A percentile compares a stretch with the other conserved stretches of the same genome.
Conservation (phyloP, 129 eudicot species). For the Rutidosis leptorrhynchoides region DNA sequence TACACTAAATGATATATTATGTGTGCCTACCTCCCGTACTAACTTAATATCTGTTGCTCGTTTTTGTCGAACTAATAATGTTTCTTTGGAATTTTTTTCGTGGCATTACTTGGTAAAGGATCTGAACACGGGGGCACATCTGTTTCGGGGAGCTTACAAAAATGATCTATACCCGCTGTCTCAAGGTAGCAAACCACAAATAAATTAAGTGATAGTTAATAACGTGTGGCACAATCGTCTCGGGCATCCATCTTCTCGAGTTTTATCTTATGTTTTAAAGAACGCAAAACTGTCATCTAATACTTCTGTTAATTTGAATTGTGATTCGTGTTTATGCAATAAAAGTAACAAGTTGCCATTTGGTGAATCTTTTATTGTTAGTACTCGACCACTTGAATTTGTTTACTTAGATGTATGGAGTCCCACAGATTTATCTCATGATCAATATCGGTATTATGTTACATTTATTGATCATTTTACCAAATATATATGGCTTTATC, state of each 20-base stretch:
- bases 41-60: too few relatives aligned
- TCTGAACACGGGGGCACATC: too few relatives aligned
- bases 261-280: neutral
- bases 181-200: neutral
- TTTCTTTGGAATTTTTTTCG: constrained; percentile 6
- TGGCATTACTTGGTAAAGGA: too few relatives aligned
- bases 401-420: too few relatives aligned
- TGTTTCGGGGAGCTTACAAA: neutral
- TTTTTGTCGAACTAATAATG: too few relatives aligned
- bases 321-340: neutral
- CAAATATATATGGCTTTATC: too few relatives aligned
- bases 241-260: neutral
- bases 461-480: neutral
- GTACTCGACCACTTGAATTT: too few relatives aligned
- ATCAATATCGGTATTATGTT: too few relatives aligned
- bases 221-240: neutral
- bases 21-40: too few relatives aligned
- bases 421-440: too few relatives aligned
- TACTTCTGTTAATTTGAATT: neutral
- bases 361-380: neutral
- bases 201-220: neutral
- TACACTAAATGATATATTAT: too few relatives aligned
- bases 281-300: neutral
- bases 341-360: neutral
- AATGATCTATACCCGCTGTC: neutral